Base-by-base conservation (phyloP, 176 grass and related monocot genomes). In the Poa annua region DNA sequence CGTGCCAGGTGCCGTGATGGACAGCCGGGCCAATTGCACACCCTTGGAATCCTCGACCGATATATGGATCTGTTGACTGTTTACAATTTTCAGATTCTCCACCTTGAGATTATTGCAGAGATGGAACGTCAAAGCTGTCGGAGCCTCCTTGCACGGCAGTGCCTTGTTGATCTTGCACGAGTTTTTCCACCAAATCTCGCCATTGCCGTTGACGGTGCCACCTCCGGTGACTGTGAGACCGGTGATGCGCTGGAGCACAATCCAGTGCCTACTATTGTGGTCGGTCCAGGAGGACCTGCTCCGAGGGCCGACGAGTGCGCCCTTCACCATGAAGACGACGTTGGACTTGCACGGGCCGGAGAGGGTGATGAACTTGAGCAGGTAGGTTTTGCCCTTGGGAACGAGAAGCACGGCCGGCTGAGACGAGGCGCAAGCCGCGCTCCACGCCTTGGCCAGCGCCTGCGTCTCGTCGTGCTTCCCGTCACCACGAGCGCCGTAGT, bases 341-440 rank as follows among this genome's bases (percentile, higher is more conserved):
- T 39, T 48, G 26, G 90, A 93, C 49, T 57, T 91, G 82, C 96
- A 98, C 5, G 96, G 88, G 53, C 96, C 88, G 12, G n/a, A 16
- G 45, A 98, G 90, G 1, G 44, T 82, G 45, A 93, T 24, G 10
- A 69, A 62, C 67, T 83, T 84, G 4, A 95, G 85, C 29, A 90
- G 87, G 61, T 91, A 95, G 19, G 33, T 80, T 66, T 68, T 92
- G 20, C 76, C 83, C 6, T 17, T 11, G 24, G 95, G 88, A 9
- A 98, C 49, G 63, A 91, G 72, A 4, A 98, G 47, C 62, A 74
- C 16, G 54, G 95, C 84, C 21, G 84, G 78, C 8, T 3, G 22
- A 1, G 82, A 17, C 3, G 92, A 98, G 16, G 90, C 47, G 35
- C 95, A 98, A 3, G 66, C 95, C 7, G 60, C 60, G 0, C 14